These are phyloP conservation scores for Tolypocladium endophyticum DNA, from an alignment of 2,329 filamentous ascomycete species.

Conservation along the genomic window DNA sequence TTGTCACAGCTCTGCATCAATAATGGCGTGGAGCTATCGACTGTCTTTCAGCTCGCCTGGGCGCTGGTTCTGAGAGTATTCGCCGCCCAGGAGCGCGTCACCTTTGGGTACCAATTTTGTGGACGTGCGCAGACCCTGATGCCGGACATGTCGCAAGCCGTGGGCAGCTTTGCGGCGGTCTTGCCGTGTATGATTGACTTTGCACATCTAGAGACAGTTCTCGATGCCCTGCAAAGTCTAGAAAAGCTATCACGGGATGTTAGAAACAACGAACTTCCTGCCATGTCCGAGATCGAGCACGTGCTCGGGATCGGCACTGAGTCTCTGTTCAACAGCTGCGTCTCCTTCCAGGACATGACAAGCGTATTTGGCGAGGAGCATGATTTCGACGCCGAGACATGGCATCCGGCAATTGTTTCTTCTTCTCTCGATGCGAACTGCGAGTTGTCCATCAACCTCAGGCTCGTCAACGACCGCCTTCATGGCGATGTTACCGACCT, in stretches of 20 bases:
- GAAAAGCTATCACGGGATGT: slow-evolving; percentile 16
- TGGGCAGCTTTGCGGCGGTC: slow-evolving; percentile 35
- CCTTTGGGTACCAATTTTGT: slow-evolving; percentile 41
- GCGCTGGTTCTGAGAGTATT: slow-evolving; percentile 45
- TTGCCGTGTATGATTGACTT: slow-evolving; percentile 24
- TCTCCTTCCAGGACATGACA: slow-evolving; percentile 34
- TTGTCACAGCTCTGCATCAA: slow-evolving; percentile 31
- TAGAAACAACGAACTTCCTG: slow-evolving; percentile 30
- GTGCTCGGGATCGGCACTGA: slow-evolving; percentile 29
- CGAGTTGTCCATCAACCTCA: slow-evolving; percentile 34
- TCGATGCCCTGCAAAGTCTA: slow-evolving; percentile 17
- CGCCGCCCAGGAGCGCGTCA: slow-evolving; percentile 38
- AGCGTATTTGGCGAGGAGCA: neutral
- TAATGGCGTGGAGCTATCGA: slow-evolving; percentile 31
- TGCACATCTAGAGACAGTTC: slow-evolving; percentile 19
- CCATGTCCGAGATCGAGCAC: slow-evolving; percentile 35
- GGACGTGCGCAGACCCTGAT: slow-evolving; percentile 33
- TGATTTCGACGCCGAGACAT: neutral
- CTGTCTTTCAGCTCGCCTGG: slow-evolving; percentile 50
- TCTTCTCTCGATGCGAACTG: slow-evolving; percentile 21
- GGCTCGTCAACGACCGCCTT: slow-evolving; percentile 29
- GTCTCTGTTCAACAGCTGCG: slow-evolving; percentile 38
- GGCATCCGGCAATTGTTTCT: slow-evolving; percentile 5
- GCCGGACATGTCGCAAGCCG: slow-evolving; percentile 26
- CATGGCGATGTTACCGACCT: slow-evolving; percentile 33